A percentile compares a stretch with the other conserved stretches of the same genome.
These are phyloP conservation scores for Phenoliferia sp. DNA, from an alignment of 1,284 basidiomycete genomes.

Conservation along the genomic window DNA sequence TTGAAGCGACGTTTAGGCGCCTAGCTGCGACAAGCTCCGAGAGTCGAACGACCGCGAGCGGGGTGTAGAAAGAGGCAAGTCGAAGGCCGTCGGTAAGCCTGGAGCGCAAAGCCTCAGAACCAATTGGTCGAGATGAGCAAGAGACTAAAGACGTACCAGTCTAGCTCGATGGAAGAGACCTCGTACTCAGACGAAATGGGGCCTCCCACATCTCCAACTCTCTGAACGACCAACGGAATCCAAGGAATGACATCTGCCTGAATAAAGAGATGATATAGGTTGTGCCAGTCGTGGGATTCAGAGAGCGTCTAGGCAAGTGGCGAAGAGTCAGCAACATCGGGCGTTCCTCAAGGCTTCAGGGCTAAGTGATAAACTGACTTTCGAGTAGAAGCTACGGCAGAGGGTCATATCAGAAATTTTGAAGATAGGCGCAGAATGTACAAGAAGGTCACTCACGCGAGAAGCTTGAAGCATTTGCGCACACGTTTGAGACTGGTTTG, in stretches of 20 bases:
- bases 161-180: neutral
- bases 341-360: neutral
- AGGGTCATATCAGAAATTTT: neutral
- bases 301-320: neutral
- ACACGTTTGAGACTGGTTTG: neutral
- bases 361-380: neutral
- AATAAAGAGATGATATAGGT: neutral
- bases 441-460: neutral
- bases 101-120: no score
- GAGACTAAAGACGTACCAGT: neutral
- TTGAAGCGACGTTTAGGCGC: no score
- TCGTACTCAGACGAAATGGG: neutral
- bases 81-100: neutral
- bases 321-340: neutral
- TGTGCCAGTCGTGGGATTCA: neutral
- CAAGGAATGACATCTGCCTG: neutral
- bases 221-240: neutral
- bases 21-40: neutral
- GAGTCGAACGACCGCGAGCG: neutral
- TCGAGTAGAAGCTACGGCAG: no score
- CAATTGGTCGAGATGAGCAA: neutral
- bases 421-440: no score
- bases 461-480: neutral
- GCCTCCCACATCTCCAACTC: neutral
- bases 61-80: neutral